Evolutionary conservation across 2,329 filamentous ascomycete species (phyloP).

Genomic region (Xylaria digitata): DNA sequence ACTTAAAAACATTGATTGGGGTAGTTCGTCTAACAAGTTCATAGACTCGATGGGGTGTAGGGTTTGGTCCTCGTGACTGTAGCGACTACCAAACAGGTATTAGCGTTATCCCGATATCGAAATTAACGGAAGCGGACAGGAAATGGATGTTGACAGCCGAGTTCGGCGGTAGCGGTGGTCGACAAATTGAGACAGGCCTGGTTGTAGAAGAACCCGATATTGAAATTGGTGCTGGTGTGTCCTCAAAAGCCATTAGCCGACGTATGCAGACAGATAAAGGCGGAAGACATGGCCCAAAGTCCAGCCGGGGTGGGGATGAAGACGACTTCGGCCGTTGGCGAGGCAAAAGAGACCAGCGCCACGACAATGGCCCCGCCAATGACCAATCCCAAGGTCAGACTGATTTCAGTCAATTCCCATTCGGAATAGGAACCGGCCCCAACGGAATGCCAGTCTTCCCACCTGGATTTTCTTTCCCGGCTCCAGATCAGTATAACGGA

Average conservation of each 20-base stretch:
- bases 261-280: conserved; percentile 77
- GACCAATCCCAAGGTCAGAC: conserved; percentile 40
- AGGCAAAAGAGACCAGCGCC: conserved; percentile 46
- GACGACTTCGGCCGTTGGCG: conserved; percentile 47
- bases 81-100: conserved; percentile 94
- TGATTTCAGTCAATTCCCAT: conserved; percentile 54
- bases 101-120: conserved; percentile 91
- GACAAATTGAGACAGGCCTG: conserved; percentile 81
- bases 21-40: conserved; percentile 39
- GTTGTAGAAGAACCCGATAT: conserved; percentile 98
- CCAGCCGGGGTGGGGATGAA: conserved; percentile 58
- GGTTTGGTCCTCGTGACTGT: conserved; percentile 95
- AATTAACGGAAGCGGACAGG: conserved; percentile 93
- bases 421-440: conserved; percentile 57
- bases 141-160: conserved; percentile 98
- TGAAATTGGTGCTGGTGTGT: conserved; percentile 96
- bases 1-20: conserved; percentile 22
- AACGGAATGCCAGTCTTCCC: conserved; percentile 65
- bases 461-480: conserved; percentile 57
- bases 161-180: conserved; percentile 90
- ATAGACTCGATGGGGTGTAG: conserved; percentile 95
- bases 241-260: conserved; percentile 84
- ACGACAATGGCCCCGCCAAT: conserved; percentile 46
- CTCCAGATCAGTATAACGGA: conserved; percentile 44
- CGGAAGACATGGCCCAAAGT: conserved; percentile 73